These are phyloP conservation scores for Cyanodermella asteris DNA, from an alignment of 2,329 filamentous ascomycete species.

Conservation along the genomic window DNA sequence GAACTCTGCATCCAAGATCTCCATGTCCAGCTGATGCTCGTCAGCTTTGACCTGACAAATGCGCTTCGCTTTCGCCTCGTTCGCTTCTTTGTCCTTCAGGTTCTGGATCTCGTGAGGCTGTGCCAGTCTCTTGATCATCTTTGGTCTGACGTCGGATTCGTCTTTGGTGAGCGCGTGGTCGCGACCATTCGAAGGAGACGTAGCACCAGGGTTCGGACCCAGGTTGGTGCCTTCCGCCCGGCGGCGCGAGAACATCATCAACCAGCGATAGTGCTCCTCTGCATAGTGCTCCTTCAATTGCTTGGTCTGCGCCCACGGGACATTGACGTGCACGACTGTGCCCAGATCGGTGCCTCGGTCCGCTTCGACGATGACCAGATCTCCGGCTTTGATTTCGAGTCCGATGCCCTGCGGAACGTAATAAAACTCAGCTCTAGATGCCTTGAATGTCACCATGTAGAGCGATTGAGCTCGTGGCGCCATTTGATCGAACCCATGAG, in stretches of 20 bases:
- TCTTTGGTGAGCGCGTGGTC: no score
- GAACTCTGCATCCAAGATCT: slow-evolving; percentile 95
- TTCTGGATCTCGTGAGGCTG: slow-evolving; percentile 77
- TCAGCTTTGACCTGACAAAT: slow-evolving; percentile 92
- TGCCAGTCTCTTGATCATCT: slow-evolving; percentile 87
- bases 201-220: slow-evolving; percentile 24
- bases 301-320: slow-evolving; percentile 72
- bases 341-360: slow-evolving; percentile 91
- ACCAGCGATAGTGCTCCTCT: slow-evolving; percentile 91
- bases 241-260: slow-evolving; percentile 93
- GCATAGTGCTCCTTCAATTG: slow-evolving; percentile 77
- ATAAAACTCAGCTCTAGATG: slow-evolving; percentile 82
- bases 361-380: slow-evolving; percentile 91
- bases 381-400: slow-evolving; percentile 69
- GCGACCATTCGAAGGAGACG: slow-evolving; percentile 40
- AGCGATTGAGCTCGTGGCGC: slow-evolving; percentile 47
- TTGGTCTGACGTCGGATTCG: slow-evolving; percentile 78
- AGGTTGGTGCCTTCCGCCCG: slow-evolving; percentile 26
- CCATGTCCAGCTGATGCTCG: slow-evolving; percentile 89
- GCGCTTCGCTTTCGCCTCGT: slow-evolving; percentile 91
- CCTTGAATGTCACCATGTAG: slow-evolving; percentile 92
- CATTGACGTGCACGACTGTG: slow-evolving; percentile 70
- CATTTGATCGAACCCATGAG: slow-evolving; percentile 12
- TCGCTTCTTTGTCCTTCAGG: slow-evolving; percentile 85
- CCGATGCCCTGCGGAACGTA: slow-evolving; percentile 94